Evolutionary conservation across 495 filamentous ascomycete genomes (phyloP), one percentile per base, ranked within the genome.

Genomic region (Talaromyces stipitatus): DNA sequence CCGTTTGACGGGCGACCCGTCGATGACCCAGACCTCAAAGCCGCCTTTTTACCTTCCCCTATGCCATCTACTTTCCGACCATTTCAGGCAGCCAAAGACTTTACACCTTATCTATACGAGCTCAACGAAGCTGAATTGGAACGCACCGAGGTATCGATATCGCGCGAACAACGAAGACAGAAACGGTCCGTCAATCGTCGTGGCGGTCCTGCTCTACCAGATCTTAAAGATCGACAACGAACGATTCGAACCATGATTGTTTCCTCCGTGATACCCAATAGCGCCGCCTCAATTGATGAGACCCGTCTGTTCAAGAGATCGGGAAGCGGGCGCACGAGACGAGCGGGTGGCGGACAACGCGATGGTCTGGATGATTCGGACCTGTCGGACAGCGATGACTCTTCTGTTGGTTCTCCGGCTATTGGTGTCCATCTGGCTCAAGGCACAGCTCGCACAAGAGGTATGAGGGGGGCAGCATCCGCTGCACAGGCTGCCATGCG

Each of bases 111-210:
- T 69, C 79, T 98, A 20, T 97, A 95, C 67, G 94, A 97, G 66
- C 78, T 97, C 57, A 96, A 85, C 55, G 90, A 98, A 66, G 82
- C 87, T 28, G 91, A 97, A 61, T 74, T 97, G 26, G 92, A 97
- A 66, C 83, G 86, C 56, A 91, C 88, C 14, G 94, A 98, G 69
- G 85, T 92, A 33, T 94, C 92, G 41, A 87, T 96, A 56, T 91
- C 91, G 26, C 82, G 94, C 62, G 94, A 98, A 67, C 90, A 95
- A 70, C 81, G 94, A 57, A 82, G 92, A 50, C 91, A 96, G 72
- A 97, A 97, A 74, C 84, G 94, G 33, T 96, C 92, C 4, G 88
- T 96, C 55, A 97, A 96, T 66, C 83, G 94, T 48, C 84, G 94
- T 54, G 94, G 94, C 58, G 94, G 94, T 1, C 94, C 95, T n/a